Percentiles rank a stretch among this genome's conserved stretches.
Evolutionary conservation across 768 basidiomycete species (phyloP).

Genomic region (Leccinum subgranulosum): DNA sequence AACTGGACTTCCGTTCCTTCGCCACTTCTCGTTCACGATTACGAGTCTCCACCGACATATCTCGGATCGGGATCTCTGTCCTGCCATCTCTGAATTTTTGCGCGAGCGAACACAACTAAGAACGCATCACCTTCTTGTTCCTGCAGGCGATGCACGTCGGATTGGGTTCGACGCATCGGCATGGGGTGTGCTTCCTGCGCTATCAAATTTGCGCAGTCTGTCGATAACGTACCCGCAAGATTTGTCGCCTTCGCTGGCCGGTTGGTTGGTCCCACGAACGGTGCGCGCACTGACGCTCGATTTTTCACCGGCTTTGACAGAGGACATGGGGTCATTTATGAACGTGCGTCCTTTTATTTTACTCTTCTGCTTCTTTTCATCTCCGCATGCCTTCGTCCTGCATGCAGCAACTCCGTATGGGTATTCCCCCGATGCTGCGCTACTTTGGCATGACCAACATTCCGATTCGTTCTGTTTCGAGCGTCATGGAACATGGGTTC

Average conservation of each 20-base stretch:
- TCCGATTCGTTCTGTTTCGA: conserved; percentile 37
- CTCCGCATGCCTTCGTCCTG: neutral
- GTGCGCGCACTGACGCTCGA: conserved; percentile 50
- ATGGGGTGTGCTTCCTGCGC: conserved; percentile 67
- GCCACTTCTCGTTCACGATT: conserved; percentile 59
- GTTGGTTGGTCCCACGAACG: conserved; percentile 62
- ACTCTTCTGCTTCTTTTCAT: neutral
- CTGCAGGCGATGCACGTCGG: conserved; percentile 42
- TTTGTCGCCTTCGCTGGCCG: conserved; percentile 59
- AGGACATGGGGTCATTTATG: conserved; percentile 43
- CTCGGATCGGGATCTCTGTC: conserved; percentile 62
- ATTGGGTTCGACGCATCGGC: conserved; percentile 68
- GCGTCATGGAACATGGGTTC: conserved; percentile 57
- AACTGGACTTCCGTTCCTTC: conserved; percentile 56
- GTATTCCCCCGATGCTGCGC: conserved; percentile 49
- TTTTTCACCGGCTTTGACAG: conserved; percentile 29
- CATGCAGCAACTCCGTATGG: conserved; percentile 54
- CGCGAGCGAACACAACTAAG: conserved; percentile 50
- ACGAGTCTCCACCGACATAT: conserved; percentile 42
- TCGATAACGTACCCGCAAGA: conserved; percentile 64
- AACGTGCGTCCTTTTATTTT: conserved; percentile 28
- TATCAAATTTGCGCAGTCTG: conserved; percentile 49
- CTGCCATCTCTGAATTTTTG: conserved; percentile 64
- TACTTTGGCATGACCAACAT: conserved; percentile 56
- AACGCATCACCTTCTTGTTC: conserved; percentile 51